Evolutionary conservation across 768 basidiomycete genomes (phyloP), one percentile per base, ranked within the genome.

Genomic region (Auriculariales sp.): DNA sequence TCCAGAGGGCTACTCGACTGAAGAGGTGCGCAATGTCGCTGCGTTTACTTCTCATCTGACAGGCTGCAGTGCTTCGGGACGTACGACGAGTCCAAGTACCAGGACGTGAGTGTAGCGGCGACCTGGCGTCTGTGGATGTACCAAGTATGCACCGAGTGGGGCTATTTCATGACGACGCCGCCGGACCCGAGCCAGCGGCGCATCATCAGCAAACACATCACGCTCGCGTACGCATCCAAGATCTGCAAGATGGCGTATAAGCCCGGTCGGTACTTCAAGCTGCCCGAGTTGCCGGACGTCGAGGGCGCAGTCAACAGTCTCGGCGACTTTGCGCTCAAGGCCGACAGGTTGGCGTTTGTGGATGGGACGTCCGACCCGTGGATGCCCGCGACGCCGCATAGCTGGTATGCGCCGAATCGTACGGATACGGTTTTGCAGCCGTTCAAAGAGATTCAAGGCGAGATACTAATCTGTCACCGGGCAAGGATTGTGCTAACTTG

Each of bases 91-190:
- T 58, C 68, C 3, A 69, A 78, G 55, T 94, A 75, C 64, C 71
- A 72, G 54, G 68, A 71, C 11, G 78, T 73, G 1, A 74, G 72
- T 10, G 62, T 90, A 6, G 71, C 77, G 50, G 75, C 88, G 57
- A 73, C 72, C 3, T 97, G 93, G 93, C 73, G 89, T 34, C 66
- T 82, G 11, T 97, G 93, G 93, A 56, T 70, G 4, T 94, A 90
- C 73, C 92, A 89, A 66, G 86, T 90, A 48, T 92, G 90, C 68
- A 91, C 88, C 0, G 77, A 94, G 58, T 97, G 94, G 94, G 94
- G 92, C 2, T 99, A 89, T 64, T 92, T 94, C 62, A 79, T 72
- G 28, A 81, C 82, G 11, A 75, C 85, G 1, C 87, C 87, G 3
- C 83, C 83, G 1, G 74, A 85, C 59, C 73, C 75, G 32, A 69